A percentile compares a stretch with the other conserved stretches of the same genome.
phyloP scores from a whole-genome alignment of 805 yeast species.

The Lachancea thermotolerans region DNA sequence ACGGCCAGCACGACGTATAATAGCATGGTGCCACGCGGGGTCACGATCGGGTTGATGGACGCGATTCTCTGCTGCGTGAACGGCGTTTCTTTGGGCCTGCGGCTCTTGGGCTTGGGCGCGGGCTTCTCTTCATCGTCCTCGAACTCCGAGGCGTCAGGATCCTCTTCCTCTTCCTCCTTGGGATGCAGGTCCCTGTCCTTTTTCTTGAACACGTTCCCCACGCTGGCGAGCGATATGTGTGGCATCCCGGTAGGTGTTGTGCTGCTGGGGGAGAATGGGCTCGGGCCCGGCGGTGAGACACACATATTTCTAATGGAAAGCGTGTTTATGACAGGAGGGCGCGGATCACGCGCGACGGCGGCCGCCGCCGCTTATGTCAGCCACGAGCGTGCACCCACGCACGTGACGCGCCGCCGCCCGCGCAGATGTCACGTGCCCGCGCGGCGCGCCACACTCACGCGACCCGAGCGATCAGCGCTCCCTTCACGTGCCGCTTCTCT shows the following conservation, averaged over 20 bases:
- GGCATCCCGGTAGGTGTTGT: conserved; percentile 12
- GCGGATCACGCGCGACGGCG: too few relatives aligned
- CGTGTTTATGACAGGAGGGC: too few relatives aligned
- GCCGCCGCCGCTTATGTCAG: too few relatives aligned
- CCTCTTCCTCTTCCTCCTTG: conserved; percentile 27
- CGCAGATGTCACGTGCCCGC: too few relatives aligned
- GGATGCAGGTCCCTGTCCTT: conserved; percentile 18
- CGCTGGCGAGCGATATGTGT: conserved; percentile 24
- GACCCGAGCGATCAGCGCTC: too few relatives aligned
- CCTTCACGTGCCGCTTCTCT: too few relatives aligned
- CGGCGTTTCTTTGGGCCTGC: conserved; percentile 67
- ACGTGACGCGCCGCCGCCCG: too few relatives aligned
- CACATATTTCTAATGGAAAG: too few relatives aligned
- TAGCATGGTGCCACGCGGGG: conserved; percentile 85
- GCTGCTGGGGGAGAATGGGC: too few relatives aligned
- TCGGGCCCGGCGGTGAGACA: too few relatives aligned
- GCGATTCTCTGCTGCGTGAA: conserved; percentile 62
- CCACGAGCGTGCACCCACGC: too few relatives aligned
- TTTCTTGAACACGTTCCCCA: conserved; percentile 25
- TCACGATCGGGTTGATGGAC: conserved; percentile 70
- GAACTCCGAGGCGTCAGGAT: conserved; percentile 31
- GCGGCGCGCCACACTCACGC: too few relatives aligned
- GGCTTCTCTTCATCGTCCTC: conserved; percentile 37
- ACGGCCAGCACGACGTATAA: conserved; percentile 65
- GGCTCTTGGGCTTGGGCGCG: conserved; percentile 40